phyloP scores from a whole-genome alignment of 495 filamentous ascomycete genomes.

The Rostrohypoxylon terebratum region DNA sequence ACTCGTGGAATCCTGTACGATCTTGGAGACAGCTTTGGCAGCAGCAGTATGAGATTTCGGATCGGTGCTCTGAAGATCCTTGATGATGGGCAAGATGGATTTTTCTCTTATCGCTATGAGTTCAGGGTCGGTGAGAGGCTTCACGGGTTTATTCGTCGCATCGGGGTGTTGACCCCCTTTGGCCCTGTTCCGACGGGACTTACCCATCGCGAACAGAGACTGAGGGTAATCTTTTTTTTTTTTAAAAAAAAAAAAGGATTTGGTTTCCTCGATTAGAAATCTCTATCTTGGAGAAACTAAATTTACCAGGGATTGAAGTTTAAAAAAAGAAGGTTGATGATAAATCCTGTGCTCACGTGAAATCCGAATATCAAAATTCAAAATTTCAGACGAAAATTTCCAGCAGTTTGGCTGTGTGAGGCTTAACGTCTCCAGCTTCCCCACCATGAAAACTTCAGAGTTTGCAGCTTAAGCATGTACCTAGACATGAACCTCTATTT shows the following conservation, averaged over 20 bases:
- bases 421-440: constrained; percentile 34
- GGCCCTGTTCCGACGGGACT: constrained; percentile 56
- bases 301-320: background rate
- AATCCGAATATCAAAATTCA: constrained; percentile 30
- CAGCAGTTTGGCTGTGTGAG: constrained; percentile 25
- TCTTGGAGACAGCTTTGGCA: constrained; percentile 66
- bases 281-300: background rate
- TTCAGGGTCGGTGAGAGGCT: constrained; percentile 66
- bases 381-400: constrained; percentile 41
- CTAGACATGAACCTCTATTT: constrained; percentile 7
- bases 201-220: constrained; percentile 52
- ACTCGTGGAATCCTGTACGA: constrained; percentile 67
- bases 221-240: background rate
- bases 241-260: background rate
- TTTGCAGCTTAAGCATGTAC: constrained; percentile 5
- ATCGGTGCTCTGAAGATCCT: constrained; percentile 66
- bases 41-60: constrained; percentile 64
- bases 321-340: constrained; percentile 9
- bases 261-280: background rate
- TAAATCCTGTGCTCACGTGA: constrained; percentile 31
- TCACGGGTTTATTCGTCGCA: constrained; percentile 63
- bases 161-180: constrained; percentile 54
- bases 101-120: constrained; percentile 66
- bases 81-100: constrained; percentile 68
- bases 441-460: constrained; percentile 29